Evolutionary conservation across 2,329 filamentous ascomycete genomes (phyloP), one percentile per base, ranked within the genome.

Genomic region (Apiospora rasikravindrae): DNA sequence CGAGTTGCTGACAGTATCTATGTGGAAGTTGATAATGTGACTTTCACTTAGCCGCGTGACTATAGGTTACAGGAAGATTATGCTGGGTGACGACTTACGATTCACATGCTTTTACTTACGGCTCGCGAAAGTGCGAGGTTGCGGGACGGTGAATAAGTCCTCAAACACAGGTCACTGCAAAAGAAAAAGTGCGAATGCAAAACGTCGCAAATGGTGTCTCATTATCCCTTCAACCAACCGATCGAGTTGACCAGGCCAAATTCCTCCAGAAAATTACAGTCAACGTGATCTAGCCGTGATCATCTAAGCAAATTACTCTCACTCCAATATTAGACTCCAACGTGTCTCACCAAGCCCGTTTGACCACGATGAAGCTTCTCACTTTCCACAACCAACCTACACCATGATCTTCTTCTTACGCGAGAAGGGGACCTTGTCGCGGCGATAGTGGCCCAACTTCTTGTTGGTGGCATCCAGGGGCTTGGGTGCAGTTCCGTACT

Each of bases 401-500:
- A 72, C 51, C 29, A 67, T 42, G 51, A 69, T 44, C 53, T 70
- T 69, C 51, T 61, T 72, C 71, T 67, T 70, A 26, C 64, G 64
- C 22, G 16, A 69, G 67, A 42, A 51, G 26, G 57, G 24, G 8
- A 51, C 13, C 22, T 69, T 57, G 45, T 47, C 49, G 22, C 68
- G 68, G n/a, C 47, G 45, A n/a, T 57, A 69, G 29, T 70, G 33
- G 14, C 69, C 61, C 45, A 42, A 22, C 49, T 64, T 49, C 67
- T 61, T 51, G 69, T 33, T 42, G 66, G 64, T 42, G 26, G 73
- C 79, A 68, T 84, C 82, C 14, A 87, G 75, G 68, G 73, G 73
- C 74, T 84, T 84, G 1, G 79, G 66, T 47, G 85, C 86, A 72
- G 85, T 83, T 24, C 86, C 86, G 40, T 89, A 78, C 67, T 82